phyloP scores from a whole-genome alignment of 1,139 yeast genomes.

The Zhuliangozyma blackwelliae region DNA sequence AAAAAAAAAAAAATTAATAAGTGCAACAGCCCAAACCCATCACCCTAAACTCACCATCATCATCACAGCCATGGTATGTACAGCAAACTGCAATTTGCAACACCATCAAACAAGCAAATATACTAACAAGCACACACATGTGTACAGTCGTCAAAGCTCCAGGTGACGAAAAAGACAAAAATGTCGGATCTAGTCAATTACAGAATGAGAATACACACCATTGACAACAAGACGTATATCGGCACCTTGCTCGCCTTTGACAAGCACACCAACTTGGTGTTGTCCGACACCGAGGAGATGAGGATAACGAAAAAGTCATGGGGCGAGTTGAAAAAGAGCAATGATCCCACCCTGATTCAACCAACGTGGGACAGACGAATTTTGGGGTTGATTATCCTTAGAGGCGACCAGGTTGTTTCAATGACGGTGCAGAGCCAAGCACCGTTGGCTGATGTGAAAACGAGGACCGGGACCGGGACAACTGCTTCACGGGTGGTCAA shows the following conservation, averaged over 20 bases:
- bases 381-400: conserved; percentile 73
- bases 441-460: conserved; percentile 52
- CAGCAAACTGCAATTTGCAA: background rate
- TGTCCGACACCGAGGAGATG: conserved; percentile 81
- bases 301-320: conserved; percentile 63
- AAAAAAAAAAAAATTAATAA: no score
- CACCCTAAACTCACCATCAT: conserved; percentile 36
- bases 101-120: no score
- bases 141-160: conserved; percentile 10
- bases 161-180: conserved; percentile 43
- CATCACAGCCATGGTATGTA: conserved; percentile 22
- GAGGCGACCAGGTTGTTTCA: conserved; percentile 90
- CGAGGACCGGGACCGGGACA: conserved; percentile 38
- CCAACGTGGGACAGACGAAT: conserved; percentile 59
- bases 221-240: conserved; percentile 69
- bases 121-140: background rate
- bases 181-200: conserved; percentile 71
- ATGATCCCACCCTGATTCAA: conserved; percentile 4
- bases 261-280: conserved; percentile 80
- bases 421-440: conserved; percentile 72
- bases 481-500: conserved; percentile 33
- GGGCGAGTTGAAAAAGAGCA: conserved; percentile 29
- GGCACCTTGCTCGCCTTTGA: conserved; percentile 89
- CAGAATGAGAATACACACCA: conserved; percentile 66
- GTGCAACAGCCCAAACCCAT: no score